Percentiles rank a stretch among this genome's conserved stretches.
Evolutionary conservation across 768 basidiomycete genomes (phyloP).

Genomic region (Hortiboletus campestris): DNA sequence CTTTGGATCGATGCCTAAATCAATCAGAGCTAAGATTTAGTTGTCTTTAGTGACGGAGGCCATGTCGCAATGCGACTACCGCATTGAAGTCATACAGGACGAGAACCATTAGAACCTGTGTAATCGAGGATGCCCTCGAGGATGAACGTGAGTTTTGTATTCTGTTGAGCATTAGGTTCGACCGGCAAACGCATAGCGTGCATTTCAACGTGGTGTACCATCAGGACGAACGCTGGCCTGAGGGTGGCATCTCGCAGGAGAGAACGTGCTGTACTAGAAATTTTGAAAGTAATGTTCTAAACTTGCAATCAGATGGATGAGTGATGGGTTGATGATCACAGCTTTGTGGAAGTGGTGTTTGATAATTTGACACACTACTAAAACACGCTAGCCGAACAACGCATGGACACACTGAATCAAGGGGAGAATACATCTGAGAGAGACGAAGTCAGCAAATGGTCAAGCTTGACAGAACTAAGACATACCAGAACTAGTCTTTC

Average conservation of each 20-base stretch:
- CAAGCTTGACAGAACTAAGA: not conserved
- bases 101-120: not conserved
- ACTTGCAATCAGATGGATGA: not conserved
- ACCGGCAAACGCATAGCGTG: not conserved
- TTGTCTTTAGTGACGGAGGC: not conserved
- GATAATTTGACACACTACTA: not conserved
- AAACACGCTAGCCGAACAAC: constrained; percentile 3
- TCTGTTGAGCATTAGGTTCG: not conserved
- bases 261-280: not conserved
- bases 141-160: not conserved
- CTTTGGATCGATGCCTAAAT: not conserved
- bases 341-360: constrained; percentile 12
- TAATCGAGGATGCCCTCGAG: not conserved
- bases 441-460: constrained; percentile 2
- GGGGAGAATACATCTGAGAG: not conserved
- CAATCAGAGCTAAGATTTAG: not conserved
- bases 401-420: not conserved
- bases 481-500: constrained; percentile 35
- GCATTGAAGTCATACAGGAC: not conserved
- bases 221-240: not conserved
- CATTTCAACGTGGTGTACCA: not conserved
- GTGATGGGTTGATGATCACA: not conserved
- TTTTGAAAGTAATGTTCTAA: not conserved
- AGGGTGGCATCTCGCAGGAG: not conserved
- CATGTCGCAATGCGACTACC: too few relatives aligned